Conservation (phyloP, 2,329 filamentous ascomycete genomes). For the Neopestalotiopsis sp. region DNA sequence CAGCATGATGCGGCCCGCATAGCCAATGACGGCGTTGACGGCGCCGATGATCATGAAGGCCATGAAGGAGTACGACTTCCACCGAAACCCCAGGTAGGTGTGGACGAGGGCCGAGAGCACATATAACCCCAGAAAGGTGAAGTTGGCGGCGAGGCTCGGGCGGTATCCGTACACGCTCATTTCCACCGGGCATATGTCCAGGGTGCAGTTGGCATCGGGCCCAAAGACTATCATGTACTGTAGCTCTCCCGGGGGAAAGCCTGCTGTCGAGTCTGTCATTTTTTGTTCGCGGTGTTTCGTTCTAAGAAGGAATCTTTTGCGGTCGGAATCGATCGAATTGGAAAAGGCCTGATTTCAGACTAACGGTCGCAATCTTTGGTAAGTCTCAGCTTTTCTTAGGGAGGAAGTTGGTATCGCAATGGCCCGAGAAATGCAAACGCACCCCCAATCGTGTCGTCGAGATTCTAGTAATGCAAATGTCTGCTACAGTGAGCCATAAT, state of each 20-base stretch:
- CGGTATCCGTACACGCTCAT: conserved; percentile 53
- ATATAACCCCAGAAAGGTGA: conserved; percentile 48
- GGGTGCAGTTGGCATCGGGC: conserved; percentile 54
- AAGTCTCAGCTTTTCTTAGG: too few species aligned
- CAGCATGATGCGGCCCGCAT: conserved; percentile 63
- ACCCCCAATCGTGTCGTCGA: too few species aligned
- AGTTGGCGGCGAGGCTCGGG: conserved; percentile 49
- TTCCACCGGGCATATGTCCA: conserved; percentile 51
- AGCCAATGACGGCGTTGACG: conserved; percentile 65
- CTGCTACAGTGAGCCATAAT: too few species aligned
- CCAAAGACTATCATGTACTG: conserved; percentile 41
- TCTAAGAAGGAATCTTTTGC: neutral
- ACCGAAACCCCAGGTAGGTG: conserved; percentile 49
- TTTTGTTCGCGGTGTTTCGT: neutral
- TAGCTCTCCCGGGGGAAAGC: neutral
- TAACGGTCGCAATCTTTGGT: too few species aligned
- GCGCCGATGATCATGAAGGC: conserved; percentile 61
- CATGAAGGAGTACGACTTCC: conserved; percentile 55
- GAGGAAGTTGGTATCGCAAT: too few species aligned
- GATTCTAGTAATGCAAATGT: too few species aligned
- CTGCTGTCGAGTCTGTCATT: neutral
- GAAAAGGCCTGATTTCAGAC: too few species aligned
- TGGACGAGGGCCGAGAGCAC: conserved; percentile 55
- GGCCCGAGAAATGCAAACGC: too few species aligned
- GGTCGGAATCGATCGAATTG: neutral